Percentiles rank a stretch among this genome's conserved stretches.
Conservation (phyloP, 169 alveolate genomes). For the Plasmodium berghei region DNA sequence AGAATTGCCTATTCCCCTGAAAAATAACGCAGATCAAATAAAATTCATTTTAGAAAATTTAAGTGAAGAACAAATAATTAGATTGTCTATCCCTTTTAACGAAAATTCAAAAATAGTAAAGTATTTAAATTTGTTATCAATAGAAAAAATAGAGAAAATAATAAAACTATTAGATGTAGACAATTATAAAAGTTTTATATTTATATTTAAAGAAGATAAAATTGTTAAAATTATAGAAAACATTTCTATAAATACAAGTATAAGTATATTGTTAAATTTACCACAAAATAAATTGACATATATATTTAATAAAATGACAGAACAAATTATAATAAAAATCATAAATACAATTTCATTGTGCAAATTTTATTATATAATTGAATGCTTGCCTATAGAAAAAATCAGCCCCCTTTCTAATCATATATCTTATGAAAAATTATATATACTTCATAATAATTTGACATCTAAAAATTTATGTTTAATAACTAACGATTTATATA, state of each 20-base stretch:
- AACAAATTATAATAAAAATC: conserved; percentile 17
- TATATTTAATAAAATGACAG: conserved; percentile 31
- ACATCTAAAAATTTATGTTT: conserved; percentile 17
- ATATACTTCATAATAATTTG: conserved; percentile 16
- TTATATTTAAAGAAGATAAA: conserved; percentile 36
- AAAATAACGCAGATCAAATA: conserved; percentile 13
- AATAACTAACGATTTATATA: conserved; percentile 20
- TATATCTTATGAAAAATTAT: conserved; percentile 52
- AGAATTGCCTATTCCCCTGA: conserved; percentile 6
- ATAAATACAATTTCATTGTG: conserved; percentile 51
- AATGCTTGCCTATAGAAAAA: conserved; percentile 42
- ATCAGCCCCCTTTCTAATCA: conserved; percentile 23
- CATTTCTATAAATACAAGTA: conserved; percentile 32
- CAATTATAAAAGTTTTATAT: conserved; percentile 42
- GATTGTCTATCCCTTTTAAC: conserved; percentile 26
- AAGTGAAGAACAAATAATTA: conserved; percentile 37
- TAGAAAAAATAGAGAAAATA: conserved; percentile 32
- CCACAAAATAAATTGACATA: conserved; percentile 41
- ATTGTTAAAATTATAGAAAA: conserved; percentile 24
- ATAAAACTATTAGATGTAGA: conserved; percentile 37
- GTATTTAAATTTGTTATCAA: conserved; percentile 38
- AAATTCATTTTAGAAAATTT: conserved; percentile 11
- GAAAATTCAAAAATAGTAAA: conserved; percentile 29
- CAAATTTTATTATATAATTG: conserved; percentile 53
- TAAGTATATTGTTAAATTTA: conserved; percentile 32